Percentiles rank a stretch among this genome's conserved stretches.
Evolutionary conservation across 129 eudicot species (phyloP).

Genomic region (Chrysanthemum makinoi): DNA sequence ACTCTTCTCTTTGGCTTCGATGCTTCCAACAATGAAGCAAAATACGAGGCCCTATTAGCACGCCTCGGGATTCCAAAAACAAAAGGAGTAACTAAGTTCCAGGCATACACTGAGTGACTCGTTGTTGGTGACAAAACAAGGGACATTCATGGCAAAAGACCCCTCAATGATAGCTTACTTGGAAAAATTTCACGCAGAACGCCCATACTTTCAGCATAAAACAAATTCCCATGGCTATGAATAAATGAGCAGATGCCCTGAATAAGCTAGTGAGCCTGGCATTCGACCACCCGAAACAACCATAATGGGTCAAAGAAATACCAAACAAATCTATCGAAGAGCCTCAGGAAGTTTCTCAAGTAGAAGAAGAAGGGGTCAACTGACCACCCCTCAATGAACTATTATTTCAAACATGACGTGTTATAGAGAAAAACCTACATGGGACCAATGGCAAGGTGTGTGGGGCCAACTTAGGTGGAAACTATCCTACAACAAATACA

Average conservation of each 20-base stretch:
- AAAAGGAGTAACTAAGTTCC: not conserved
- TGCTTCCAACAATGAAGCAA: not conserved
- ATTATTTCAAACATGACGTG: not conserved
- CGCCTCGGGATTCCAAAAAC: not conserved
- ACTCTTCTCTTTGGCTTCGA: not conserved
- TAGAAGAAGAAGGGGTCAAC: not conserved
- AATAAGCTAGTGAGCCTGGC: not conserved
- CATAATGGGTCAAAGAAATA: not conserved
- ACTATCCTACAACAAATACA: not conserved
- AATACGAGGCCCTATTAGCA: not conserved
- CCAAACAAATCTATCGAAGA: not conserved
- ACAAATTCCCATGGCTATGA: not conserved
- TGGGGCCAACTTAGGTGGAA: not conserved
- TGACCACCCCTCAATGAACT: not conserved
- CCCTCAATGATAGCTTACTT: not conserved
- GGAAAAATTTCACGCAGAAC: too few species aligned
- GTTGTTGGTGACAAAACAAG: not conserved
- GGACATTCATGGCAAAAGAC: not conserved
- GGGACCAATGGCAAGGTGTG: not conserved
- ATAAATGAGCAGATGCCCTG: not conserved
- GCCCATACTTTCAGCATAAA: not conserved
- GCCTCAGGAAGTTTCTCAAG: not conserved
- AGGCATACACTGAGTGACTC: not conserved
- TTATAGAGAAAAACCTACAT: not conserved
- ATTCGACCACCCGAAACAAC: not conserved